phyloP scores from a whole-genome alignment of 192 early-diverging fungal species.

The Coemansia sp. region DNA sequence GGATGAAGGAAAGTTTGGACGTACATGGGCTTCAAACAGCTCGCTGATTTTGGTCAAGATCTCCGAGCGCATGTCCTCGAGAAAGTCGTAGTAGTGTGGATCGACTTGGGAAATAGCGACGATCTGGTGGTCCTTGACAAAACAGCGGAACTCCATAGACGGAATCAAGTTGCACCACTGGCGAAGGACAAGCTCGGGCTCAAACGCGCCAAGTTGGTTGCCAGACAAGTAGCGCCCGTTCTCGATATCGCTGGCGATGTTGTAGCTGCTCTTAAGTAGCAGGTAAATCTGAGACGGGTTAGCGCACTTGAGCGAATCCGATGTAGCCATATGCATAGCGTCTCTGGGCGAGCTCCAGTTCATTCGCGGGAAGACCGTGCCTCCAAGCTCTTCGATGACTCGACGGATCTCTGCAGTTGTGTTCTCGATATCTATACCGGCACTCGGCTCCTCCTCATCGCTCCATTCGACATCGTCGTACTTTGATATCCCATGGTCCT shows the following conservation, averaged over 20 bases:
- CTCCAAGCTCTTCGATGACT: slow-evolving; percentile 73
- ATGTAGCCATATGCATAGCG: slow-evolving; percentile 88
- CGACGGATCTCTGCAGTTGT: slow-evolving; percentile 57
- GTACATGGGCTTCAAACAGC: slow-evolving; percentile 71
- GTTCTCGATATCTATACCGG: slow-evolving; percentile 11
- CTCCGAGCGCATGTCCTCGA: slow-evolving; percentile 63
- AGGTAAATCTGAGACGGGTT: slow-evolving; percentile 79
- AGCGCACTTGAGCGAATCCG: slow-evolving; percentile 77
- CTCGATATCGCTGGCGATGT: slow-evolving; percentile 81
- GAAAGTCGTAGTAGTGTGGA: slow-evolving; percentile 80
- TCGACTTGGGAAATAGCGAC: slow-evolving; percentile 89
- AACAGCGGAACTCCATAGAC: slow-evolving; percentile 96
- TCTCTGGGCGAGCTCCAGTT: slow-evolving; percentile 97
- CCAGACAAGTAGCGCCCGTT: slow-evolving; percentile 68
- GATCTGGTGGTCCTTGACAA: slow-evolving; percentile 73
- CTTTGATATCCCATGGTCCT: slow-evolving; percentile 21
- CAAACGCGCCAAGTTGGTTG: slow-evolving; percentile 22
- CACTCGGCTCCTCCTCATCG: slow-evolving; percentile 48
- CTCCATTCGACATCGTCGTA: slow-evolving; percentile 27
- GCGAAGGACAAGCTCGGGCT: slow-evolving; percentile 76
- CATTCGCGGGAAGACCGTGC: slow-evolving; percentile 89
- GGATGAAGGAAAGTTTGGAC: slow-evolving; percentile 63
- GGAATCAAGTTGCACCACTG: slow-evolving; percentile 90
- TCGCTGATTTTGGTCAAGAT: slow-evolving; percentile 60
- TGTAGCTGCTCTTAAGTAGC: slow-evolving; percentile 92